Conservation (phyloP, 2,329 filamentous ascomycete genomes). For the Nemania sp. region DNA sequence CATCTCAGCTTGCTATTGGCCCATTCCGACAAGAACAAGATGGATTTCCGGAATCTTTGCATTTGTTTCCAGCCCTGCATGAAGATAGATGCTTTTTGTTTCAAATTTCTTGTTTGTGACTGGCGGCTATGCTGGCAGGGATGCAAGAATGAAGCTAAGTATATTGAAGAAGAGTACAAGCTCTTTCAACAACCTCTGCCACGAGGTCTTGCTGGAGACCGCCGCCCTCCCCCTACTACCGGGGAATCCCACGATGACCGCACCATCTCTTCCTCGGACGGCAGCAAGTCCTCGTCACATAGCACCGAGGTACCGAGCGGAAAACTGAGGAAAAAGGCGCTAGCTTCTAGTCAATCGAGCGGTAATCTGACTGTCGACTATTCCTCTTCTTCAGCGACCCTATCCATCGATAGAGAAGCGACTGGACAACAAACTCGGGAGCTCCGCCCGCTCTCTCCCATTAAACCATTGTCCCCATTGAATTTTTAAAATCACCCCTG, state of each 20-base stretch:
- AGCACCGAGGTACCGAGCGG: slow-evolving; percentile 49
- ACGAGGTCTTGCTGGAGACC: slow-evolving; percentile 54
- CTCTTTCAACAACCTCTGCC: slow-evolving; percentile 70
- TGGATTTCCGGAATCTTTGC: slow-evolving; percentile 95
- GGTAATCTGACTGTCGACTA: slow-evolving; percentile 58
- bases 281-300: slow-evolving; percentile 64
- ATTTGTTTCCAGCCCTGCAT: slow-evolving; percentile 98
- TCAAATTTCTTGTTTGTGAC: slow-evolving; percentile 93
- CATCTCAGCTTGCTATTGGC: slow-evolving; percentile 92
- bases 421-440: slow-evolving; percentile 56
- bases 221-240: slow-evolving; percentile 38
- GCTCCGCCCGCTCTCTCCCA: slow-evolving; percentile 71
- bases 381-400: slow-evolving; percentile 59
- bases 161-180: slow-evolving; percentile 75
- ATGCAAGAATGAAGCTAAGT: slow-evolving; percentile 88
- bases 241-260: slow-evolving; percentile 61
- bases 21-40: slow-evolving; percentile 96
- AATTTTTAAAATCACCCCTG: slow-evolving; percentile 58
- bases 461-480: slow-evolving; percentile 73
- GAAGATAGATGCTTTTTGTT: slow-evolving; percentile 95
- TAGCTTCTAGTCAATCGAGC: slow-evolving; percentile 56
- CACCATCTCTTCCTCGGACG: slow-evolving; percentile 73
- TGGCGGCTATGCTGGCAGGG: slow-evolving; percentile 98
- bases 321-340: slow-evolving; percentile 60
- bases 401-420: slow-evolving; percentile 59